phyloP scores from a whole-genome alignment of 345 rosid genomes.

The Hevea brasiliensis region DNA sequence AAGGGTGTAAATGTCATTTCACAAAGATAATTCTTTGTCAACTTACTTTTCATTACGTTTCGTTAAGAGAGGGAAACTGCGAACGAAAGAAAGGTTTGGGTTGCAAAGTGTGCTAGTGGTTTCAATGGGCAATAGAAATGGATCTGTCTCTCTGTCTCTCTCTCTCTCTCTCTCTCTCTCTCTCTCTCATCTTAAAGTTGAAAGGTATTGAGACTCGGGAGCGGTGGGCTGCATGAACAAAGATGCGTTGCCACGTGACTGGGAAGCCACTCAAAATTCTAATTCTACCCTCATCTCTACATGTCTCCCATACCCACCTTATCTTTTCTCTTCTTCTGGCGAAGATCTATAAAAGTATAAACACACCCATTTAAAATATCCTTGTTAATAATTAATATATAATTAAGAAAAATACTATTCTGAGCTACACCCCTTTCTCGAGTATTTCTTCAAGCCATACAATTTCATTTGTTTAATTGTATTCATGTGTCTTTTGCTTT shows the following conservation, averaged over 20 bases:
- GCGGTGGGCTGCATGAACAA: conserved; percentile 26
- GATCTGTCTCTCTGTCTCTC: not conserved
- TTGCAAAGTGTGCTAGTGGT: conserved; percentile 11
- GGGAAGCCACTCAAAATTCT: conserved; percentile 15
- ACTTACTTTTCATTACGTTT: not conserved
- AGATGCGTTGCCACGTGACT: conserved; percentile 47
- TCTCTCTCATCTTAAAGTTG: conserved; percentile 18
- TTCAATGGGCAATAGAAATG: not conserved
- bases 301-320: not conserved
- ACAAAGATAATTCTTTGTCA: not conserved
- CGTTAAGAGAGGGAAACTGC: not conserved
- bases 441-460: too few relatives aligned
- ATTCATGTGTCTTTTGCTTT: too few relatives aligned
- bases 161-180: not conserved
- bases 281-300: not conserved
- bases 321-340: not conserved
- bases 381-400: too few relatives aligned
- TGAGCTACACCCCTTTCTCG: too few relatives aligned
- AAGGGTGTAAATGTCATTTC: not conserved
- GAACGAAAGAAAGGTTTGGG: not conserved
- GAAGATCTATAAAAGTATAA: not conserved
- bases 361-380: too few relatives aligned
- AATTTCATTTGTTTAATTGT: too few relatives aligned
- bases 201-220: not conserved
- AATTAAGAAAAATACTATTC: too few relatives aligned